Percentiles rank a stretch among this genome's conserved stretches.
phyloP scores from a whole-genome alignment of 441 rosid genomes.

The Viola pubescens region DNA sequence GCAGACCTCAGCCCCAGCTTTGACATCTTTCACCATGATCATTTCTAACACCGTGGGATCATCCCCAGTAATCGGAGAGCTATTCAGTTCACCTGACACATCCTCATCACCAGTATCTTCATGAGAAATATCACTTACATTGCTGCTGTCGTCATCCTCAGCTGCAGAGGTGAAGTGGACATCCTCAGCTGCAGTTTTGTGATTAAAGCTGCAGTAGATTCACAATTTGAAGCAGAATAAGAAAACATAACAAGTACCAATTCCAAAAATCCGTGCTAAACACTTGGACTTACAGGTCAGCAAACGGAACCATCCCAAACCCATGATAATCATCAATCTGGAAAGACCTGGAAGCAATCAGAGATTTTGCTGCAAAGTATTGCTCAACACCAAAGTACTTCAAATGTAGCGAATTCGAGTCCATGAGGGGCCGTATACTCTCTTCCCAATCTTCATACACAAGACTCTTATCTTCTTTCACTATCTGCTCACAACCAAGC shows the following conservation, averaged over 20 bases:
- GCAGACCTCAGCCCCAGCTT: conserved; percentile 67
- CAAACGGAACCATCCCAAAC: conserved; percentile 85
- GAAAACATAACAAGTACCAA: not conserved
- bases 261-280: too few species aligned
- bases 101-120: conserved; percentile 17
- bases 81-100: conserved; percentile 20
- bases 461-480: conserved; percentile 69
- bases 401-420: conserved; percentile 27
- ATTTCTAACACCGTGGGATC: conserved; percentile 51
- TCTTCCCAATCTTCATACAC: conserved; percentile 75
- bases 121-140: conserved; percentile 3
- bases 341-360: conserved; percentile 76
- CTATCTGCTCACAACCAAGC: conserved; percentile 47
- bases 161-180: conserved; percentile 67
- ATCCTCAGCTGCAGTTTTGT: conserved; percentile 87
- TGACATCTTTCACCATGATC: conserved; percentile 85
- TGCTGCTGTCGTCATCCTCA: conserved; percentile 26
- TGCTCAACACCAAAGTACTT: conserved; percentile 46
- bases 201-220: conserved; percentile 60
- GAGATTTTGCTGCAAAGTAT: conserved; percentile 62
- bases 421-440: conserved; percentile 48
- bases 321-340: conserved; percentile 77
- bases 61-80: conserved; percentile 21
- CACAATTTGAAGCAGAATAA: conserved; percentile 3
- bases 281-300: conserved; percentile 63